These are phyloP conservation scores for Coelastrella sp. DNA, from an alignment of 139 green algal species.

Conservation along the genomic window DNA sequence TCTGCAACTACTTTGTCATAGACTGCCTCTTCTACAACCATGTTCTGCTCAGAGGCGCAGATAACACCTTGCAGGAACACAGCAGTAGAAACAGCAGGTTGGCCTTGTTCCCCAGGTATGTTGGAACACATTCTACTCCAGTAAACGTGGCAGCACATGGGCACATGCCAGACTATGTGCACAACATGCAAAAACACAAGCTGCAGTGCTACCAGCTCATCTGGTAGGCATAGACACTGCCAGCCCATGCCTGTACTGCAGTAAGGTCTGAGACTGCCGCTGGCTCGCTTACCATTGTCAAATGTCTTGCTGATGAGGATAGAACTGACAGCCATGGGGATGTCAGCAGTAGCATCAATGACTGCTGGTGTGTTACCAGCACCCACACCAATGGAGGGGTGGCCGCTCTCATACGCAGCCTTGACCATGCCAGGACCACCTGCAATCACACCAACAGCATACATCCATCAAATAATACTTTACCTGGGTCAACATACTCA, in stretches of 20 bases:
- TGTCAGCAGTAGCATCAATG: slow-evolving; percentile 76
- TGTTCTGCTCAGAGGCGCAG: slow-evolving; percentile 78
- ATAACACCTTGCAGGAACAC: slow-evolving; percentile 74
- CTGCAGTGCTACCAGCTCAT: too few relatives aligned
- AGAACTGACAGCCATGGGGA: slow-evolving; percentile 59
- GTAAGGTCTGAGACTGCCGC: too few relatives aligned
- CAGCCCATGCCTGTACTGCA: too few relatives aligned
- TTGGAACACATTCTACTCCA: too few relatives aligned
- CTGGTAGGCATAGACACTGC: too few relatives aligned
- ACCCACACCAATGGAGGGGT: slow-evolving; percentile 79
- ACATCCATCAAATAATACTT: neutral
- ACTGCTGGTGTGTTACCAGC: slow-evolving; percentile 81
- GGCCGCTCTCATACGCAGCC: slow-evolving; percentile 76
- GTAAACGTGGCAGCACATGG: too few relatives aligned
- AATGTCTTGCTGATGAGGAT: slow-evolving; percentile 52
- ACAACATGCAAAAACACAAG: too few relatives aligned
- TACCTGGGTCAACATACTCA: too few relatives aligned
- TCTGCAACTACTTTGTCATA: slow-evolving; percentile 69
- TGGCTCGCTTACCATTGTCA: slow-evolving; percentile 35
- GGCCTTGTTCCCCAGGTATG: too few relatives aligned
- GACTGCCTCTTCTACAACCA: slow-evolving; percentile 66
- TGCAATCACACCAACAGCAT: neutral
- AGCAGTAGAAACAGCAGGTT: too few relatives aligned
- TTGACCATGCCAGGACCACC: slow-evolving; percentile 76
- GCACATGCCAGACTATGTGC: too few relatives aligned